These are phyloP conservation scores for Vitis vinifera DNA, from an alignment of 164 flowering plant genomes.

Conservation along the genomic window ASM3070453v1 NC_081813.1:1408501-1409000, in stretches of 20 bases:
- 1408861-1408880: background rate
- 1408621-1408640: conserved; percentile 1
- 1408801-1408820: background rate
- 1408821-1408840: no score
- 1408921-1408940: conserved; percentile 15
- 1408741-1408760: conserved; percentile 96
- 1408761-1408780: conserved; percentile 38
- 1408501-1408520: conserved; percentile 97
- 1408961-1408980: conserved; percentile 97
- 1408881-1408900: background rate
- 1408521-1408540: conserved; percentile 92
- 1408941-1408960: conserved; percentile 80
- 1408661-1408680: conserved; percentile 89
- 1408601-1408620: background rate
- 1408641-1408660: conserved; percentile 69
- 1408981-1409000: conserved; percentile 89
- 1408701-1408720: conserved; percentile 95
- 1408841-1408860: background rate
- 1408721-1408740: conserved; percentile 94
- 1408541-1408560: conserved; percentile 68
- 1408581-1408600: background rate
- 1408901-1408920: background rate
- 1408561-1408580: conserved; percentile 3
- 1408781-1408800: background rate
- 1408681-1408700: conserved; percentile 81